These are phyloP conservation scores for Annulohypoxylon maeteangense DNA, from an alignment of 495 filamentous ascomycete species.

Conservation along the genomic window DNA sequence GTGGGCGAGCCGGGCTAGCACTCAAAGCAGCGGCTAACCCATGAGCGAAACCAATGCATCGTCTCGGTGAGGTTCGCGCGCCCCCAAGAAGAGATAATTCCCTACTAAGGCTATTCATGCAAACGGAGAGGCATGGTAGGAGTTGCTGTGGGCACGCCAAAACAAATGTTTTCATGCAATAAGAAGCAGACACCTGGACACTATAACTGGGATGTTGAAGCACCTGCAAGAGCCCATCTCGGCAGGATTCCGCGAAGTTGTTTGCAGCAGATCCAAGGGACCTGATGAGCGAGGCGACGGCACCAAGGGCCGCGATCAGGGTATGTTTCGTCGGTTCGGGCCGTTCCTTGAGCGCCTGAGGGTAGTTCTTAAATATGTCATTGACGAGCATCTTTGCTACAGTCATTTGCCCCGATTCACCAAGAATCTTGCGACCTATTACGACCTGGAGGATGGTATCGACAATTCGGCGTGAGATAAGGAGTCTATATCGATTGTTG, in stretches of 20 bases:
- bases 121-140: slow-evolving; percentile 89
- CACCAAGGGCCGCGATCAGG: slow-evolving; percentile 80
- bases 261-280: slow-evolving; percentile 84
- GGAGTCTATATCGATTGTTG: slow-evolving; percentile 86
- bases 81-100: slow-evolving; percentile 82
- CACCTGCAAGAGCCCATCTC: slow-evolving; percentile 90
- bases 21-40: slow-evolving; percentile 92
- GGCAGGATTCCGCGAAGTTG: slow-evolving; percentile 78
- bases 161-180: slow-evolving; percentile 86
- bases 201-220: slow-evolving; percentile 95
- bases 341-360: slow-evolving; percentile 89
- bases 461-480: slow-evolving; percentile 86
- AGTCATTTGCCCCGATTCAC: slow-evolving; percentile 85
- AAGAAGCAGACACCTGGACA: slow-evolving; percentile 88
- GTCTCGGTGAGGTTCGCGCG: slow-evolving; percentile 79
- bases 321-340: slow-evolving; percentile 91
- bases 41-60: slow-evolving; percentile 93
- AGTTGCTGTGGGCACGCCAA: slow-evolving; percentile 92
- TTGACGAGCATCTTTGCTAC: slow-evolving; percentile 87
- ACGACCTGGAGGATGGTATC: slow-evolving; percentile 86
- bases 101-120: slow-evolving; percentile 92
- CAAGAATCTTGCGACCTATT: slow-evolving; percentile 81
- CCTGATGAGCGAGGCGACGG: slow-evolving; percentile 79
- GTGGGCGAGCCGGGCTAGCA: slow-evolving; percentile 83
- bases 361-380: slow-evolving; percentile 91